Evolutionary conservation across 768 basidiomycete genomes (phyloP), one percentile per base, ranked within the genome.

Genomic region (Leccinum incarnatum): DNA sequence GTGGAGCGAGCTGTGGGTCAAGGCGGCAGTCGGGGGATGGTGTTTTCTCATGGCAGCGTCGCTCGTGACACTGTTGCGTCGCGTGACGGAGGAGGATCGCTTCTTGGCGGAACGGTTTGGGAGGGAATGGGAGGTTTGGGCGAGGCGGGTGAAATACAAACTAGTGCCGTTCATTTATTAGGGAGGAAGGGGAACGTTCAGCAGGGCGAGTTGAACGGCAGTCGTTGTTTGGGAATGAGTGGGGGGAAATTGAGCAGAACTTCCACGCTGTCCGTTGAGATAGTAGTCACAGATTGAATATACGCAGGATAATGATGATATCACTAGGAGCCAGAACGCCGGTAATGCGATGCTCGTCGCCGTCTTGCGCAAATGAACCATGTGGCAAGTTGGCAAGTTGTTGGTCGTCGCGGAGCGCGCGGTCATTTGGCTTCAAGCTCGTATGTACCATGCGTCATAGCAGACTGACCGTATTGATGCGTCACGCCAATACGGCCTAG

Each of bases 51-150:
- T 19, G 34, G 51, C 29, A 1, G 52, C 59, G 3, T 32, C 45
- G 1, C 9, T 55, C 1, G 27, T 52, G 5, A 58, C 42, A 10
- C 5, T 67, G 1, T 14, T 54, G n/a, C 49, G 53, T 54, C 67
- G 75, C 7, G 56, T 68, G 15, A 34, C 45, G 8, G 67, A 63
- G 2, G 71, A 72, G 36, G 67, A 72, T 14, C 15, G 23, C 21
- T 63, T 58, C 47, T 55, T 72, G 27, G 54, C 57, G 5, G 52
- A 54, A 4, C 14, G 40, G 9, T 69, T 70, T 42, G 64, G 67
- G 2, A 47, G 23, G 15, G 65, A 64, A 30, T 70, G 70, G 67
- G 57, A 61, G 15, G 17, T 10, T 9, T 70, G 68, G 63, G 65
- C 64, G 6, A n/a, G 25, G 34, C 51, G 53, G 12, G 64, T 65